Base-by-base conservation (phyloP, 352 stramenopile species). In the Phytophthora palmivora region DNA sequence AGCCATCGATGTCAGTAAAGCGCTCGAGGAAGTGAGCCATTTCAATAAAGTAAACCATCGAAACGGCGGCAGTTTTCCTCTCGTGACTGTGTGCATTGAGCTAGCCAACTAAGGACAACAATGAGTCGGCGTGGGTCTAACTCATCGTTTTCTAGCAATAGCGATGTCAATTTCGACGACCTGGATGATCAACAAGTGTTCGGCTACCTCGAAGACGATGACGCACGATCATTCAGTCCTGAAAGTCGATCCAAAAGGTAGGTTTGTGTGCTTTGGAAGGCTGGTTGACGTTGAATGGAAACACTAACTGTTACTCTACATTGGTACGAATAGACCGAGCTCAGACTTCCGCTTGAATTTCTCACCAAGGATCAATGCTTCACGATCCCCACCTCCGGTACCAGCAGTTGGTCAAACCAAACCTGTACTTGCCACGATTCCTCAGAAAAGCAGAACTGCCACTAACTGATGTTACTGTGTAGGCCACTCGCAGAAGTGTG, bases 101-200 rank as follows among this genome's bases (percentile, higher is more conserved):
- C 24, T 28, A 28, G 24, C 24, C 24, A 28, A 28, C 24, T 3
- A 12, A 26, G 21, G 22, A 22, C 44, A 11, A 18, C 19, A 28
- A 70, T 74, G 65, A 74, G 59, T 24, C 63, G 77, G 0, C 64
- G 75, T 5, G 70, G 62, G 3, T 87, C 77, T 10, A 55, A 45
- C 6, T 73, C 78, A 44, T 88, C 78, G 22, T 67, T 63, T 24
- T 83, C 78, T 14, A 87, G 74, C 42, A 70, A 60, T 33, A 81
- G 78, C 44, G 80, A 90, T 16, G 70, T 85, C 24, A 87, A 79
- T 18, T 90, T 88, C 46, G 76, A 88, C 50, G 78, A 90, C 42
- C 21, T 85, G 8, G 76, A 90, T 49, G 71, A 90, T 24, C 65
- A 74, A 6, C 76, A 88, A 19, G 69, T 88, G 10, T 79, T 90